Percentiles rank a stretch among this genome's conserved stretches.
phyloP scores from a whole-genome alignment of 2,329 filamentous ascomycete genomes.

The Biscogniauxia sp. region DNA sequence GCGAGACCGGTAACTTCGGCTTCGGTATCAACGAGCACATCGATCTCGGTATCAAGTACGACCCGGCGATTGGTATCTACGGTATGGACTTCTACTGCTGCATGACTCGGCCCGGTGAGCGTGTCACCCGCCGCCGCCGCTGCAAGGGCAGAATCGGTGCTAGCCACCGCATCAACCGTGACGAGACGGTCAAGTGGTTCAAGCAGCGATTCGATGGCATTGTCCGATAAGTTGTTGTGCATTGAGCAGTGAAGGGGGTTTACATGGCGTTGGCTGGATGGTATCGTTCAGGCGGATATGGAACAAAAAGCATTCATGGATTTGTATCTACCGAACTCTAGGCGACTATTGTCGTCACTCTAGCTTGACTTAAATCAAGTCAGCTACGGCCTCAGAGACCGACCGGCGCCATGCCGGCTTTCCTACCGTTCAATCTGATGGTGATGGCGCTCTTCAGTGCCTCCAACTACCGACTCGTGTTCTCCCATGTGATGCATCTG shows the following conservation, averaged over 20 bases:
- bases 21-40: conserved; percentile 99
- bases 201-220: conserved; percentile 92
- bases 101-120: conserved; percentile 99
- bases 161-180: conserved; percentile 88
- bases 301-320: conserved; percentile 39
- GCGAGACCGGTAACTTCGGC: conserved; percentile 98
- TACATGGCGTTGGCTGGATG: conserved; percentile 37
- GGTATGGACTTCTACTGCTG: conserved; percentile 99
- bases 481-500: background rate
- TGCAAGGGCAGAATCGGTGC: conserved; percentile 82
- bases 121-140: conserved; percentile 92
- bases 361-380: conserved; percentile 57
- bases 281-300: conserved; percentile 39
- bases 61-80: conserved; percentile 97
- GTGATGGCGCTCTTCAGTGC: conserved; percentile 21
- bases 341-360: conserved; percentile 45
- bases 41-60: conserved; percentile 99
- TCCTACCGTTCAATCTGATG: conserved; percentile 24
- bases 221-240: conserved; percentile 73
- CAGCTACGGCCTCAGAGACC: conserved; percentile 71
- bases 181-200: conserved; percentile 98
- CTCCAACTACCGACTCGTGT: no score
- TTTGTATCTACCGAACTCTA: conserved; percentile 41
- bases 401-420: conserved; percentile 70
- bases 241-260: conserved; percentile 18